A percentile compares a stretch with the other conserved stretches of the same genome.
Evolutionary conservation across 192 early-diverging fungal species (phyloP).

Genomic region (Bifiguratus adelaidae): DNA sequence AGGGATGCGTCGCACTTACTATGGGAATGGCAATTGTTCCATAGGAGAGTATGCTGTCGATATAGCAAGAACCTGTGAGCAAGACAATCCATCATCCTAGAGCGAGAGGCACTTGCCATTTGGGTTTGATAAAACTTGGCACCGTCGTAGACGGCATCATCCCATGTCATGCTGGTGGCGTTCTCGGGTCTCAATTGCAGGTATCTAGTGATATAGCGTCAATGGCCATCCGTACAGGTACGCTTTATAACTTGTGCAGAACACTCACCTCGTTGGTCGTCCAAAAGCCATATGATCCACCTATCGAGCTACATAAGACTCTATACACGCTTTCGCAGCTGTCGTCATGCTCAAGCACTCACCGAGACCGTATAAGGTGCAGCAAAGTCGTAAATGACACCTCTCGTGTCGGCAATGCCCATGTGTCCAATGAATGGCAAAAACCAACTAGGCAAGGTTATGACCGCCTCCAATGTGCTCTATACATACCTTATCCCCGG

Average conservation of each 20-base stretch:
- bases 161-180: background rate
- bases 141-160: background rate
- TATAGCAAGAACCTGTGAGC: background rate
- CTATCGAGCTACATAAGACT: background rate
- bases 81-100: background rate
- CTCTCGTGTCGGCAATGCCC: background rate
- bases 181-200: background rate
- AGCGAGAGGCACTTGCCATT: background rate
- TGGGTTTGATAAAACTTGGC: background rate
- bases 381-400: background rate
- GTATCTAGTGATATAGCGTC: background rate
- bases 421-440: background rate
- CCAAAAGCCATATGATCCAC: background rate
- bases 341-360: background rate
- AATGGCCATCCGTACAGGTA: background rate
- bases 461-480: background rate
- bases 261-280: background rate
- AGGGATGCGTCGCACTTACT: background rate
- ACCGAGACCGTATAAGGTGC: background rate
- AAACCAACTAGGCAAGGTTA: background rate
- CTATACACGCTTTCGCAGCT: background rate
- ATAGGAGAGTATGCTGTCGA: background rate
- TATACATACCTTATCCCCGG: background rate
- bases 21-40: background rate
- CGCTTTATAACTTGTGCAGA: background rate